A percentile compares a stretch with the other conserved stretches of the same genome.
Evolutionary conservation across 805 yeast species (phyloP).

Genomic region (Yarrowia sp.): DNA sequence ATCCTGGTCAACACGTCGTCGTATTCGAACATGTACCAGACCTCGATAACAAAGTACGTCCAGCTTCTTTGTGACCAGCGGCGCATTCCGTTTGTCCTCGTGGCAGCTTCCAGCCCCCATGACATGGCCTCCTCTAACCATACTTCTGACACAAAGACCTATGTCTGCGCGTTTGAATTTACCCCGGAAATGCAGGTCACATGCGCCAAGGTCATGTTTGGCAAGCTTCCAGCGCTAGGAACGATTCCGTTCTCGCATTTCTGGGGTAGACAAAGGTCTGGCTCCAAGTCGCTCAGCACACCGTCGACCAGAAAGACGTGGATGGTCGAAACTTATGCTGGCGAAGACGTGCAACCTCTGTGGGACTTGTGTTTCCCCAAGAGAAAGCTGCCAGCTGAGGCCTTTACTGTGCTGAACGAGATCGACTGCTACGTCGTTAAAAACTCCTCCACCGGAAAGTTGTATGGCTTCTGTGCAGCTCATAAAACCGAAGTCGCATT

Average conservation of each 20-base stretch:
- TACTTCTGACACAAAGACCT: slow-evolving; percentile 47
- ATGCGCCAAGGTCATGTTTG: slow-evolving; percentile 53
- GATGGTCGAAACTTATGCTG: slow-evolving; percentile 7
- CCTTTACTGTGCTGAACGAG: not conserved
- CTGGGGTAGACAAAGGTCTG: slow-evolving; percentile 1
- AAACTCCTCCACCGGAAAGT: slow-evolving; percentile 48
- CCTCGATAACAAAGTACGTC: slow-evolving; percentile 58
- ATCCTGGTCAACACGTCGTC: slow-evolving; percentile 52
- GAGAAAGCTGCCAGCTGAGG: slow-evolving; percentile 4
- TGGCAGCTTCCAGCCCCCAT: slow-evolving; percentile 63
- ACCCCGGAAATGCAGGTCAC: slow-evolving; percentile 52
- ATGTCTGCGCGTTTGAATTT: slow-evolving; percentile 61
- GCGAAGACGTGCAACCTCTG: slow-evolving; percentile 1
- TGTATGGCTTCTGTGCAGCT: slow-evolving; percentile 49
- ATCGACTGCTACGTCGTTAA: slow-evolving; percentile 9
- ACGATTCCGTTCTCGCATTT: slow-evolving; percentile 44
- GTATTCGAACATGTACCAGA: slow-evolving; percentile 57
- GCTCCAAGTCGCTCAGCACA: not conserved
- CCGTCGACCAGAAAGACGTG: slow-evolving; percentile 1
- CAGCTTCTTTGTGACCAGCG: slow-evolving; percentile 51
- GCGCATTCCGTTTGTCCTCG: slow-evolving; percentile 53
- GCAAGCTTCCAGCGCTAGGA: slow-evolving; percentile 52
- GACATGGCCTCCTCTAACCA: slow-evolving; percentile 54
- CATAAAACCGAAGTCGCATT: slow-evolving; percentile 39
- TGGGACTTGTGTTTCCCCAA: slow-evolving; percentile 16